phyloP scores from a whole-genome alignment of 164 flowering plant genomes.

The Vitis rupestris region DNA sequence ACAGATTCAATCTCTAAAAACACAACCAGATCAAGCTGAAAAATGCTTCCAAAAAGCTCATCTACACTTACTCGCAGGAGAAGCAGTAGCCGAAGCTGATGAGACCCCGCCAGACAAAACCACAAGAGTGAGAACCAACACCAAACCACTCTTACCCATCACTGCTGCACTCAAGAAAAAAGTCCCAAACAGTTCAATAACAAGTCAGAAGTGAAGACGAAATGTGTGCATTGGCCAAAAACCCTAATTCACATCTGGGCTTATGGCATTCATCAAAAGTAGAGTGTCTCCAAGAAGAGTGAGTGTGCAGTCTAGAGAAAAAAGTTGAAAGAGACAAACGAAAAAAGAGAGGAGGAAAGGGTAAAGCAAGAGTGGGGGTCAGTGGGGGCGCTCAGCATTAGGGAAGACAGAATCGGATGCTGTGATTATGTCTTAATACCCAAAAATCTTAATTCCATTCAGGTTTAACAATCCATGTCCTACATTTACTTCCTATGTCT shows the following conservation, averaged over 20 bases:
- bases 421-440: slow-evolving; percentile 11
- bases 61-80: slow-evolving; percentile 68
- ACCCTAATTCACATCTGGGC: slow-evolving; percentile 28
- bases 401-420: slow-evolving; percentile 21
- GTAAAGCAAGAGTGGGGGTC: not conserved
- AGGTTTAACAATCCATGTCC: no score
- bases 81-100: slow-evolving; percentile 44
- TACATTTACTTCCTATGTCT: no score
- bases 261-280: not conserved
- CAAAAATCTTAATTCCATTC: not conserved
- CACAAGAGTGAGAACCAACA: slow-evolving; percentile 38
- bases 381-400: not conserved
- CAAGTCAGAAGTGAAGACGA: slow-evolving; percentile 16
- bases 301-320: not conserved
- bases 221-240: slow-evolving; percentile 16
- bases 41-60: not conserved
- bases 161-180: not conserved
- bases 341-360: no score
- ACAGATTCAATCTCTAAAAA: slow-evolving; percentile 2
- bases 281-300: not conserved
- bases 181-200: not conserved
- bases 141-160: slow-evolving; percentile 42
- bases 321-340: slow-evolving; percentile 16
- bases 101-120: slow-evolving; percentile 44
- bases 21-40: slow-evolving; percentile 2